phyloP scores from a whole-genome alignment of 2,329 filamentous ascomycete genomes.

The Bipolaris sorokiniana region DNA sequence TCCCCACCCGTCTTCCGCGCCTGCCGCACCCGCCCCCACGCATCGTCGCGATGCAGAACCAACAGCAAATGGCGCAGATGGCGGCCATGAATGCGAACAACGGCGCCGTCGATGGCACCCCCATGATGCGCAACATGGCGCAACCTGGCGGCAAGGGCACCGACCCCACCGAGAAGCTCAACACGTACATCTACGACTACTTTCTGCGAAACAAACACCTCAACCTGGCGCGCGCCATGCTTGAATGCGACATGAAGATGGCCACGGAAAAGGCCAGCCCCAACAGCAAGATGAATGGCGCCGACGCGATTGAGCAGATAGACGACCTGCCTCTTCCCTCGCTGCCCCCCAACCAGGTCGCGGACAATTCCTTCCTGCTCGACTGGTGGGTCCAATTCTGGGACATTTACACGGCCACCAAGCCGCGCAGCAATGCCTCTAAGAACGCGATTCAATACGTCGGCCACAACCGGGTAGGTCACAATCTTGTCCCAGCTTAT shows the following conservation, averaged over 20 bases:
- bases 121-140: conserved; percentile 69
- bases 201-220: conserved; percentile 85
- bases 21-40: conserved; percentile 21
- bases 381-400: conserved; percentile 99
- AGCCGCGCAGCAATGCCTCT: conserved; percentile 55
- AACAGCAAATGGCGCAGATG: conserved; percentile 70
- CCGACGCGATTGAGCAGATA: conserved; percentile 79
- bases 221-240: conserved; percentile 74
- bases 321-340: conserved; percentile 82
- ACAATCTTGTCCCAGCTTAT: neutral
- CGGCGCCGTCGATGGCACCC: conserved; percentile 68
- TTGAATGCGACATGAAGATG: conserved; percentile 59
- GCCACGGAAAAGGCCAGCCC: conserved; percentile 67
- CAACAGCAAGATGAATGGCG: conserved; percentile 68
- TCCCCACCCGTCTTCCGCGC: conserved; percentile 26
- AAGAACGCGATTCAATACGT: conserved; percentile 70
- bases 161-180: conserved; percentile 64
- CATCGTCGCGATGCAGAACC: conserved; percentile 46
- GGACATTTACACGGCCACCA: conserved; percentile 90
- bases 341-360: conserved; percentile 64
- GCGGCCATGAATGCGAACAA: conserved; percentile 66
- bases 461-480: conserved; percentile 77
- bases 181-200: conserved; percentile 91
- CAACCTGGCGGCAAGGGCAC: conserved; percentile 37
- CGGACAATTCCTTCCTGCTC: conserved; percentile 83